A percentile compares a stretch with the other conserved stretches of the same genome.
Conservation (phyloP, 1,284 basidiomycete species). For the Paramarasmius palmivorus region DNA sequence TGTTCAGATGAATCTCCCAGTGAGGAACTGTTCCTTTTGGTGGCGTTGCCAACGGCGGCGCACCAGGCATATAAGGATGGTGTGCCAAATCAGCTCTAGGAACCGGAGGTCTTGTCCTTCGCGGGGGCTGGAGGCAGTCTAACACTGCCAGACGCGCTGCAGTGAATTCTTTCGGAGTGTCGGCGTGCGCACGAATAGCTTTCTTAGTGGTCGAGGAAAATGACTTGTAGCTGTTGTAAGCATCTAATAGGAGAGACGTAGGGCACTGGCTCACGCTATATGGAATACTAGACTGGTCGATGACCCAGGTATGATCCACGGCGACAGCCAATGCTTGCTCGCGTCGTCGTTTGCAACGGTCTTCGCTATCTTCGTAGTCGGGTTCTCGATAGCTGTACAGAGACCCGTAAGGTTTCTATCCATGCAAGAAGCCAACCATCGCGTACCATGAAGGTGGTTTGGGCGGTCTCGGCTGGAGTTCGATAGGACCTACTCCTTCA, state of each 20-base stretch:
- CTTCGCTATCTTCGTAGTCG: constrained; percentile 1
- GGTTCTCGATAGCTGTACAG: constrained; percentile 3
- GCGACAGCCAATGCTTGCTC: not conserved
- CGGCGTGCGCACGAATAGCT: not conserved
- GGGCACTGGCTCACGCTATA: not conserved
- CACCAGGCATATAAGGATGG: constrained; percentile 1
- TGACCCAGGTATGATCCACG: constrained; percentile 2
- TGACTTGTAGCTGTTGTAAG: not conserved
- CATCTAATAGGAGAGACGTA: not conserved
- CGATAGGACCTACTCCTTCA: not conserved
- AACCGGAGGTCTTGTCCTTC: not conserved
- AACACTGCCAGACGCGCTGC: not conserved
- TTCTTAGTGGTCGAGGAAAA: not conserved
- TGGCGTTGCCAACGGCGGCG: not conserved
- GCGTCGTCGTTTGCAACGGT: not conserved
- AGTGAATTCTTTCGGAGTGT: not conserved
- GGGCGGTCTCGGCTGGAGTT: not conserved
- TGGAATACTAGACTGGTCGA: not conserved
- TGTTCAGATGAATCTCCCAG: not conserved
- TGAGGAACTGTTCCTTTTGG: not conserved
- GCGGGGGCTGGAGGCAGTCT: not conserved
- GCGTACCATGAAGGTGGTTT: constrained; percentile 1
- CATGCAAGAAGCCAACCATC: too few species aligned
- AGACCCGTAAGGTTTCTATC: not conserved
- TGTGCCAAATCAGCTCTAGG: not conserved